Base-by-base conservation (phyloP, 2,329 filamentous ascomycete genomes). In the Cercospora janseana region DNA sequence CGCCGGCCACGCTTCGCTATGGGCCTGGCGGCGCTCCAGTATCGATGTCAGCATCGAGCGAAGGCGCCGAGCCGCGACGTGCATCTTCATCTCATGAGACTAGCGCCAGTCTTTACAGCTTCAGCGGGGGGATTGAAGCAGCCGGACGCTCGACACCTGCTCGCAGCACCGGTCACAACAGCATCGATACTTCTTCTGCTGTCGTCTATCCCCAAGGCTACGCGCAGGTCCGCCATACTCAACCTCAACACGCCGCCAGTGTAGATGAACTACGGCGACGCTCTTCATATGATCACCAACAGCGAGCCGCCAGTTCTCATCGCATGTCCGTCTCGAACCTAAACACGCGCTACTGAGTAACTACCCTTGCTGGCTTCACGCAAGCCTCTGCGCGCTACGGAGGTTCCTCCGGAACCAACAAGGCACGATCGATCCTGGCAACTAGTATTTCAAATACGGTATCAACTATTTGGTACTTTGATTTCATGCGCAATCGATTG, bases 61-160 rank as follows among this genome's bases (percentile, higher is more conserved):
- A 47, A 18, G 31, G 35, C 4, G 49, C 52, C 18, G 49, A 53
- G 12, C 47, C 43, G 15, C 54, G 50, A n/a, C 54, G 51, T n/a
- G 43, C 54, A 34, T 55, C 52, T 8, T 51, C 57, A 18, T 56
- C 51, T 16, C 54, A 53, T 26, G 42, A 52, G 20, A 46, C 51
- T 23, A 29, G 52, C 7, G 55, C 60, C 8, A 65, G 60, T 20
- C 57, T 65, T 2, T 64, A 65, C 51, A 63, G 59, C 53, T 65
- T 60, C 55, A 63, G 61, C 50, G 51, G 57, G 12, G 62, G 62
- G 27, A 37, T 52, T 24, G 52, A 59, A 29, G 46, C 45, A 16
- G 48, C 52, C 6, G 46, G 44, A 16, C 49, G 54, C 27, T 24
- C 52, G n/a, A 51, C 48, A 8, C 46, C 52, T 26, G 49, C 58